A percentile compares a stretch with the other conserved stretches of the same genome.
These are phyloP conservation scores for Forsythia suspensa DNA, from an alignment of 257 asterid genomes.

Conservation along the genomic window DNA sequence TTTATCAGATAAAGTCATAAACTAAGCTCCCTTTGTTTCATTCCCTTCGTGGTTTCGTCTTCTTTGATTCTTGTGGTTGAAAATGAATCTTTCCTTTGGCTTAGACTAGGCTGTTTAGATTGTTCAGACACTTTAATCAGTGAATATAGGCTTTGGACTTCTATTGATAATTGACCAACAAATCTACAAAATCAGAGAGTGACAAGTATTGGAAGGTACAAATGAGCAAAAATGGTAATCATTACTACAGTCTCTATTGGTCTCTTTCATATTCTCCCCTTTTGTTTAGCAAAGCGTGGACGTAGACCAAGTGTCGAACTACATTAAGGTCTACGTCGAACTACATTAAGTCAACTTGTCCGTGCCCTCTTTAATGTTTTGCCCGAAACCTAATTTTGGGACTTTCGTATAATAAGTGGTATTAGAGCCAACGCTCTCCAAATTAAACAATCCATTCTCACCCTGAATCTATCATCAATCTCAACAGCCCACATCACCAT, in stretches of 20 bases:
- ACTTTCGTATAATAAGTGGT: neutral
- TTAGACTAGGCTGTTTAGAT: slow-evolving; percentile 24
- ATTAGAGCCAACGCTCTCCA: neutral
- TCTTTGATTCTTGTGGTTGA: slow-evolving; percentile 10
- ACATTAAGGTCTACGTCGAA: neutral
- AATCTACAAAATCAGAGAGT: slow-evolving; percentile 24
- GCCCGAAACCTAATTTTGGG: neutral
- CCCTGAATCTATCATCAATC: slow-evolving; percentile 25
- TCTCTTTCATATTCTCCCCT: neutral
- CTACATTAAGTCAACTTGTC: neutral
- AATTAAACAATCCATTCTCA: too few species aligned
- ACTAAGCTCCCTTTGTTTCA: neutral
- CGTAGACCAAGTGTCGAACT: neutral
- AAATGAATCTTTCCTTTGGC: slow-evolving; percentile 11
- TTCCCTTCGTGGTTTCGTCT: neutral
- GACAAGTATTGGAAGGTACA: slow-evolving; percentile 31
- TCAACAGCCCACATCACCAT: slow-evolving; percentile 18
- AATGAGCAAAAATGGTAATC: slow-evolving; percentile 36
- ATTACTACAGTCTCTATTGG: slow-evolving; percentile 19
- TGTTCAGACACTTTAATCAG: slow-evolving; percentile 45
- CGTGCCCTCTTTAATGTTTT: neutral
- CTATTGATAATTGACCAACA: slow-evolving; percentile 14
- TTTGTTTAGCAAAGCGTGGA: neutral
- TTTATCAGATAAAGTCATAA: neutral
- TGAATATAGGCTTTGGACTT: slow-evolving; percentile 39